These are phyloP conservation scores for Benincasa hispida DNA, from an alignment of 306 rosid genomes.

Conservation along the genomic window DNA sequence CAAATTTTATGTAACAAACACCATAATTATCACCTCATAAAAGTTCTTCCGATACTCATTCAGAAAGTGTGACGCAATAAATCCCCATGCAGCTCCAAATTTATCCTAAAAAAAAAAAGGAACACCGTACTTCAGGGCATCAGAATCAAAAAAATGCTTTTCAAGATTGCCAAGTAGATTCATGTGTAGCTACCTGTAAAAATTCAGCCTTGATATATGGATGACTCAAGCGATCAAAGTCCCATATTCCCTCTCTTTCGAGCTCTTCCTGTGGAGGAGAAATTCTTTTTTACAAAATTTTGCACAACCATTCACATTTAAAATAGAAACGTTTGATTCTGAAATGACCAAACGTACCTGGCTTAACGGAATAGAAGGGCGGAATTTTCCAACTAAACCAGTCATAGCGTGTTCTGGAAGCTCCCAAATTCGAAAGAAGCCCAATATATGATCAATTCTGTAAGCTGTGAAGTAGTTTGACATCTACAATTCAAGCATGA, in stretches of 20 bases:
- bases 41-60: conserved; percentile 45
- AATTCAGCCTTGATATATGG: conserved; percentile 65
- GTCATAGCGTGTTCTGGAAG: conserved; percentile 88
- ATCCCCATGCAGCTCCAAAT: conserved; percentile 73
- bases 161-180: conserved; percentile 7
- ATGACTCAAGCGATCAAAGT: conserved; percentile 71
- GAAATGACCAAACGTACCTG: conserved; percentile 37
- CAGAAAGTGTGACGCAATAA: conserved; percentile 61
- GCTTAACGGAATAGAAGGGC: conserved; percentile 91
- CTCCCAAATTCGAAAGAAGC: conserved; percentile 97
- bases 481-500: conserved; percentile 56
- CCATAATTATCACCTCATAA: conserved; percentile 51
- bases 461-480: conserved; percentile 94
- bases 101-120: conserved; percentile 42
- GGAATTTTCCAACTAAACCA: conserved; percentile 82
- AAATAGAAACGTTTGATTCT: neutral
- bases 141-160: neutral
- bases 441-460: conserved; percentile 91
- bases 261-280: conserved; percentile 65
- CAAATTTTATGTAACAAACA: neutral
- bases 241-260: conserved; percentile 93
- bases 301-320: neutral
- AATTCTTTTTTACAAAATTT: neutral
- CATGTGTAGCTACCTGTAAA: conserved; percentile 41
- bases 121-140: neutral